Evolutionary conservation across 2,329 filamentous ascomycete species (phyloP), one percentile per base, ranked within the genome.

Genomic region (Alternaria triticimaculans): DNA sequence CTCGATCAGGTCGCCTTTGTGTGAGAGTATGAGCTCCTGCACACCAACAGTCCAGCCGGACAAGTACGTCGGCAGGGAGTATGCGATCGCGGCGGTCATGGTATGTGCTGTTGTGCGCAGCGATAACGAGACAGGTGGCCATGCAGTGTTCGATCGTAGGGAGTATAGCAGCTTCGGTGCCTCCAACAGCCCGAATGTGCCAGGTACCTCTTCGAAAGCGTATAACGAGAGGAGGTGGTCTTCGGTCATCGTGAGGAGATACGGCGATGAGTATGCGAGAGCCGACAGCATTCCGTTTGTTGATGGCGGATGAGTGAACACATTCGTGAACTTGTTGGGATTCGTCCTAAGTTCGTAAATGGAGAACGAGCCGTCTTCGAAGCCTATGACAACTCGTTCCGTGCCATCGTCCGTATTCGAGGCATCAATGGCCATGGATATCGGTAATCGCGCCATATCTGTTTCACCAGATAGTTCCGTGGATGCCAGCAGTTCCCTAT

Each of bases 31-130:
- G 46, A 97, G 83, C 78, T 97, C 95, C 78, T 98, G 95, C n/a
- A 98, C 88, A 3, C 94, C 94, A 15, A 97, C 87, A 8, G 92
- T 94, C 92, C 94, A 97, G 26, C 94, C 94, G 46, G 89, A 89
- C 4, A 90, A 84, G 70, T 89, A 88, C 3, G 92, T 91, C 15
- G 91, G 89, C 68, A 96, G 89, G 0, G 92, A 92, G 77, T 97
- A 97, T 1, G 93, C 94, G 63, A 97, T 92, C 0, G 92, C 94
- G 2, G 93, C 91, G n/a, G 93, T 87, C 18, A 93, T 87, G 11
- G 87, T 87, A 4, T 83, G 82, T 0, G 87, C 77, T 14, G 88
- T 88, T 25, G 85, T 87, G n/a, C 94, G 88, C 41, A 98, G 87
- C 0, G 93, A 95, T n/a, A 97, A 82, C 0, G 93, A 92, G 10